Base-by-base conservation (phyloP, 75 land plant species). In the Azolla pinnata region DNA sequence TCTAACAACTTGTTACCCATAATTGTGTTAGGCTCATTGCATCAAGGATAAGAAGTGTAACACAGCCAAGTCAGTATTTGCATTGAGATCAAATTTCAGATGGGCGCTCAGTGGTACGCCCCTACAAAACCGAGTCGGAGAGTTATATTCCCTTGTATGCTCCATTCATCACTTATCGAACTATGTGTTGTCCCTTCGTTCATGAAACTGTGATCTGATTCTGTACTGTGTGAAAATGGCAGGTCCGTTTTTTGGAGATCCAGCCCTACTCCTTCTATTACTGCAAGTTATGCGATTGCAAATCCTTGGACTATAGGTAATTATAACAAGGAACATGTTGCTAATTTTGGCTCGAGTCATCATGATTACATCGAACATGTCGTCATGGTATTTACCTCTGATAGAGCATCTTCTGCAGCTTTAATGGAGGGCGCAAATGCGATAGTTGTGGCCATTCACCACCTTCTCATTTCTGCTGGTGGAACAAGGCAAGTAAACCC, bases 91-190 rank as follows among this genome's bases (percentile, higher is more conserved):
- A 25, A 60, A 54, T 26, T 83, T 70, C 52, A 90, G 75, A 59
- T 90, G 97, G 97, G 91, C 87, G 60, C 52, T 90, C 33, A 90
- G 97, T 77, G 97, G 97, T 53, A 90, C 97, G 35, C 97, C 97
- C 31, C 76, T 90, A 34, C 97, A 90, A 56, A 90, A 90, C 56
- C 92, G 97, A 40, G 87, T 90, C 47, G 96, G 91, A 44, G 96
- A 90, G 56, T 78, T 90, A 17, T 86, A 89, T 58, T 90, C 96
- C 0, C 70, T 90, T 60, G 96, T 86, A 65, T 65, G 78, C 70
- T 2, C 9, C 33, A 27, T n/a, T 26, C 40, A 4, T 27, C 59
- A 24, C 31, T 12, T 47, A 2, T 40, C 20, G 16, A 9, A 55
- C 23, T 51, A 7, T 51, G 23, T 24, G n/a, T 51, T 24, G 24